Conservation (phyloP, 257 asterid species). For the Cordia subcordata region DNA sequence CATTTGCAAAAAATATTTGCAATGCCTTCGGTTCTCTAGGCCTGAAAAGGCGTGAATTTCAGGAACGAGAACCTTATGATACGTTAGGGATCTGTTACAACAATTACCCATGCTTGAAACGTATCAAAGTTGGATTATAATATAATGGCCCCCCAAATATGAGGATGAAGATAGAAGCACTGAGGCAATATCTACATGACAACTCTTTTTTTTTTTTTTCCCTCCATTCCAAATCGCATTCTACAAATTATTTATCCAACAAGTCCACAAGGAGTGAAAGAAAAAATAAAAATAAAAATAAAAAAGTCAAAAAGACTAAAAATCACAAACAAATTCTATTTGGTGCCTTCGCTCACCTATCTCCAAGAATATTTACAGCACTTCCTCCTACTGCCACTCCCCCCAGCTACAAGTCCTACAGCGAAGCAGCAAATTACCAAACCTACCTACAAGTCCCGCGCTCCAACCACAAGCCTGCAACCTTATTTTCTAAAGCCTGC, state of each 20-base stretch:
- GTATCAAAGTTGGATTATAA: too few species aligned
- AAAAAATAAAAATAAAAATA: slow-evolving; percentile 9
- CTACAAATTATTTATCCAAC: slow-evolving; percentile 74
- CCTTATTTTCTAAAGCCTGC: slow-evolving; percentile 29
- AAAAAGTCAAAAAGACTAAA: slow-evolving; percentile 12
- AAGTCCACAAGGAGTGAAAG: slow-evolving; percentile 27
- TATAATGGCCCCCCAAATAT: background rate
- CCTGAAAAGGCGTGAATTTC: too few species aligned
- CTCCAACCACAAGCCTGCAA: slow-evolving; percentile 34
- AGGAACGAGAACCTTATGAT: too few species aligned
- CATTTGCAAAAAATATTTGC: too few species aligned
- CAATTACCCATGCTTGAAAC: too few species aligned
- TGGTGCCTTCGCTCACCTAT: slow-evolving; percentile 23
- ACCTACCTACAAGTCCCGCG: slow-evolving; percentile 35
- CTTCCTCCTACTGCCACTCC: slow-evolving; percentile 20
- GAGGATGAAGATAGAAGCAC: background rate
- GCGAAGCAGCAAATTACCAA: slow-evolving; percentile 25
- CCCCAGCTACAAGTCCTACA: slow-evolving; percentile 21
- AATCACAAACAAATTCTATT: slow-evolving; percentile 33
- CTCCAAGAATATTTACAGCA: slow-evolving; percentile 61
- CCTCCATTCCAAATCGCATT: slow-evolving; percentile 19
- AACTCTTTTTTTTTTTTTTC: too few species aligned
- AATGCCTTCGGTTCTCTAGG: too few species aligned
- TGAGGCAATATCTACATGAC: slow-evolving; percentile 29
- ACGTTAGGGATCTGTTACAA: too few species aligned